These are phyloP conservation scores for Penicillium sp. DNA, from an alignment of 2,329 filamentous ascomycete genomes.

Conservation along the genomic window DNA sequence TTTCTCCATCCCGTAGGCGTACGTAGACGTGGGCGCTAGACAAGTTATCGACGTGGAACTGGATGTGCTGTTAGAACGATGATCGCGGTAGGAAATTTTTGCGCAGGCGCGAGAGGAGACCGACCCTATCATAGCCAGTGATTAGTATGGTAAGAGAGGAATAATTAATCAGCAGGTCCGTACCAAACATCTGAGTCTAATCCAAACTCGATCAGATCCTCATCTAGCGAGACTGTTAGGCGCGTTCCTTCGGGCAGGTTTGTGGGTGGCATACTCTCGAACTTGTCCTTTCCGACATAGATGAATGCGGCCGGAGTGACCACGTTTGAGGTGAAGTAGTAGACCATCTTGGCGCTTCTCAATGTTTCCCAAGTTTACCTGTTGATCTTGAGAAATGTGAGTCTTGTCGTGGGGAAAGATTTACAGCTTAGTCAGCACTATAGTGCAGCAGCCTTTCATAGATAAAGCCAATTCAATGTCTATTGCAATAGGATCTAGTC, in stretches of 20 bases:
- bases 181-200: constrained; percentile 96
- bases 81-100: neutral
- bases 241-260: constrained; percentile 1
- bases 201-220: constrained; percentile 88
- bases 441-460: too few relatives aligned
- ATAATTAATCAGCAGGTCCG: neutral
- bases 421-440: constrained; percentile 10
- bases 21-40: constrained; percentile 97
- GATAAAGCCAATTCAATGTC: neutral
- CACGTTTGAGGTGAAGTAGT: constrained; percentile 87
- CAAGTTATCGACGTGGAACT: constrained; percentile 98
- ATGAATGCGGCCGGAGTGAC: constrained; percentile 82
- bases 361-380: neutral
- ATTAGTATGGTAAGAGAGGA: neutral
- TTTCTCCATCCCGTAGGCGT: constrained; percentile 72
- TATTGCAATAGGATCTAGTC: neutral
- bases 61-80: neutral
- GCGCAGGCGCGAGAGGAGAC: constrained; percentile 11
- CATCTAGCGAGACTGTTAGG: constrained; percentile 62
- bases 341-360: constrained; percentile 68
- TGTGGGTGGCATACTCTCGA: constrained; percentile 72
- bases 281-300: constrained; percentile 98
- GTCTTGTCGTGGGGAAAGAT: constrained; percentile 4
- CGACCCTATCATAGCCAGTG: constrained; percentile 30
- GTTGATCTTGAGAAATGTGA: neutral